phyloP scores from a whole-genome alignment of 192 early-diverging fungal genomes.

The Coemansia sp. region DNA sequence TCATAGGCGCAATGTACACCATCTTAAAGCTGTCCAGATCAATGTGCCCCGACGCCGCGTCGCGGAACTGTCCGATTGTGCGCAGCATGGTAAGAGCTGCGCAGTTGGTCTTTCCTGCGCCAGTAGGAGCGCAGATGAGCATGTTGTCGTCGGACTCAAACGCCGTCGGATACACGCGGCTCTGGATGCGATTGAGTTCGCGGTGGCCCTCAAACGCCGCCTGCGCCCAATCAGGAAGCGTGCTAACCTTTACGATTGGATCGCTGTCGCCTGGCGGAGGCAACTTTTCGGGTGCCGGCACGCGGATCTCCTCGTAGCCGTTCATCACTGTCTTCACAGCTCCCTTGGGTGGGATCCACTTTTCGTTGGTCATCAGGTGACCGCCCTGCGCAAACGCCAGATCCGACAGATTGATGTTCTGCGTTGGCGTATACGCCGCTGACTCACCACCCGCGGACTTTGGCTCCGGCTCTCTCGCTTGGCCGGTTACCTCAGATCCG shows the following conservation, averaged over 20 bases:
- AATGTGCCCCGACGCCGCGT: slow-evolving; percentile 69
- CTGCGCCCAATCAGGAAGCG: slow-evolving; percentile 80
- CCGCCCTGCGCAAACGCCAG: slow-evolving; percentile 90
- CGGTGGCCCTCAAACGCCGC: slow-evolving; percentile 67
- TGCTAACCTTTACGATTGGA: slow-evolving; percentile 60
- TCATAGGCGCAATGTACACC: slow-evolving; percentile 99
- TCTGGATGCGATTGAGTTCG: slow-evolving; percentile 88
- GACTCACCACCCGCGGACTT: slow-evolving; percentile 8
- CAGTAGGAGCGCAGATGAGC: slow-evolving; percentile 97
- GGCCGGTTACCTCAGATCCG: neutral
- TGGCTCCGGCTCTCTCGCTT: neutral
- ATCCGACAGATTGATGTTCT: slow-evolving; percentile 71
- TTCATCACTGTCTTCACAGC: slow-evolving; percentile 86
- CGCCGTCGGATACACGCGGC: slow-evolving; percentile 80
- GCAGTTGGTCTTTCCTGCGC: slow-evolving; percentile 98
- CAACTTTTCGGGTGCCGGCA: slow-evolving; percentile 79
- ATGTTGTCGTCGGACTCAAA: slow-evolving; percentile 90
- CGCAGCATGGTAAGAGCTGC: slow-evolving; percentile 95
- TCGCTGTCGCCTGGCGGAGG: slow-evolving; percentile 63
- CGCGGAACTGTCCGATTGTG: slow-evolving; percentile 78
- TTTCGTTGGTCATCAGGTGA: slow-evolving; percentile 98
- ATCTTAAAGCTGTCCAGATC: slow-evolving; percentile 90
- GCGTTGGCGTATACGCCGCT: slow-evolving; percentile 13
- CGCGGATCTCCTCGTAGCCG: slow-evolving; percentile 94
- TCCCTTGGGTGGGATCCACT: slow-evolving; percentile 86